These are phyloP conservation scores for Eucalyptus sp. DNA, from an alignment of 345 rosid species.

Conservation along the genomic window DNA sequence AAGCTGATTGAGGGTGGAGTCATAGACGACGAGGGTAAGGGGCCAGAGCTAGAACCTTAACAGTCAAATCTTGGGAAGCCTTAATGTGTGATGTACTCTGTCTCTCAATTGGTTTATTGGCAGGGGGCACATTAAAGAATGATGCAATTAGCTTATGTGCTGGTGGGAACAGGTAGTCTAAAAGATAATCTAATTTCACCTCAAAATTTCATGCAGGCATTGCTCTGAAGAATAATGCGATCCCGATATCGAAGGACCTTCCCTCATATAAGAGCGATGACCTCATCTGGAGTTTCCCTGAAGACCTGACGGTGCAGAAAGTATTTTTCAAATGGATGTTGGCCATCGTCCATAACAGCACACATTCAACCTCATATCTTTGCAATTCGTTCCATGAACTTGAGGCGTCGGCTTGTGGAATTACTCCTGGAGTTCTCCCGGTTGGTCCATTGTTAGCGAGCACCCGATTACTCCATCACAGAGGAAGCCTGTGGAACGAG, in stretches of 20 bases:
- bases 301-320: not conserved
- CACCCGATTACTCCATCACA: not conserved
- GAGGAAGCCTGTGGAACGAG: constrained; percentile 8
- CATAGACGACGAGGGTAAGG: constrained; percentile 4
- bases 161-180: not conserved
- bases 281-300: not conserved
- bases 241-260: not conserved
- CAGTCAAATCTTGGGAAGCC: not conserved
- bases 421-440: constrained; percentile 1
- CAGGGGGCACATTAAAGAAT: not conserved
- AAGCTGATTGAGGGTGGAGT: constrained; percentile 10
- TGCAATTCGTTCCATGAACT: constrained; percentile 1
- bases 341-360: not conserved
- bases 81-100: not conserved
- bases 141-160: not conserved
- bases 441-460: constrained; percentile 12
- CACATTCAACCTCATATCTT: not conserved
- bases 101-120: not conserved
- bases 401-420: not conserved
- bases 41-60: not conserved
- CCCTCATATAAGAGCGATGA: not conserved
- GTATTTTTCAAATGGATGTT: not conserved
- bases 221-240: not conserved
- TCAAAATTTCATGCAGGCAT: not conserved
- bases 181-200: not conserved